Conservation (phyloP, 805 yeast species). For the Metschnikowia peoriensis region DNA sequence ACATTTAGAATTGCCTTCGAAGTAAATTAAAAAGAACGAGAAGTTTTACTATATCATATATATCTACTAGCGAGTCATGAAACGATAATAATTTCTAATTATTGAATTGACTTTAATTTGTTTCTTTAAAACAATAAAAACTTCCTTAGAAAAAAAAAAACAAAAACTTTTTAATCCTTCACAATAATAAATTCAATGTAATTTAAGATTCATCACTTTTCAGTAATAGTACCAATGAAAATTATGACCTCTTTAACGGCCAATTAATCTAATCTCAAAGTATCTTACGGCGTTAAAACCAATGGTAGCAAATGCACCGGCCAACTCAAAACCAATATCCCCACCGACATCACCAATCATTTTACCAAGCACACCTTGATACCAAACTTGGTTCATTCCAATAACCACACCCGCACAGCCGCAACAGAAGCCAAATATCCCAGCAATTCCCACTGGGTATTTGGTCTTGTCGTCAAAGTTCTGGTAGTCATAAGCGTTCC, state of each 20-base stretch:
- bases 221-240: too few relatives aligned
- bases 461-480: slow-evolving; percentile 56
- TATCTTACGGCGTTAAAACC: slow-evolving; percentile 59
- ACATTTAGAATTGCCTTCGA: too few relatives aligned
- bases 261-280: slow-evolving; percentile 63
- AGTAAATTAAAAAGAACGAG: too few relatives aligned
- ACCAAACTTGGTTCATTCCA: slow-evolving; percentile 90
- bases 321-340: slow-evolving; percentile 84
- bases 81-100: too few relatives aligned
- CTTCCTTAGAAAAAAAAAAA: too few relatives aligned
- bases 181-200: too few relatives aligned
- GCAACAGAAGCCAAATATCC: slow-evolving; percentile 72
- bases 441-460: slow-evolving; percentile 78
- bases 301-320: slow-evolving; percentile 62
- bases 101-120: too few relatives aligned
- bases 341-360: slow-evolving; percentile 70
- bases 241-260: slow-evolving; percentile 33
- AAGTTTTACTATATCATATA: too few relatives aligned
- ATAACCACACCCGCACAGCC: slow-evolving; percentile 84
- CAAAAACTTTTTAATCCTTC: too few relatives aligned
- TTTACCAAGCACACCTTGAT: slow-evolving; percentile 66
- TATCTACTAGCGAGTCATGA: too few relatives aligned
- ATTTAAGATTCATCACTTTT: too few relatives aligned
- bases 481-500: slow-evolving; percentile 58
- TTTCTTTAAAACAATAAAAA: too few relatives aligned